A percentile compares a stretch with the other conserved stretches of the same genome.
Conservation (phyloP, 2,329 filamentous ascomycete species). For the Coniochaeta sp. region DNA sequence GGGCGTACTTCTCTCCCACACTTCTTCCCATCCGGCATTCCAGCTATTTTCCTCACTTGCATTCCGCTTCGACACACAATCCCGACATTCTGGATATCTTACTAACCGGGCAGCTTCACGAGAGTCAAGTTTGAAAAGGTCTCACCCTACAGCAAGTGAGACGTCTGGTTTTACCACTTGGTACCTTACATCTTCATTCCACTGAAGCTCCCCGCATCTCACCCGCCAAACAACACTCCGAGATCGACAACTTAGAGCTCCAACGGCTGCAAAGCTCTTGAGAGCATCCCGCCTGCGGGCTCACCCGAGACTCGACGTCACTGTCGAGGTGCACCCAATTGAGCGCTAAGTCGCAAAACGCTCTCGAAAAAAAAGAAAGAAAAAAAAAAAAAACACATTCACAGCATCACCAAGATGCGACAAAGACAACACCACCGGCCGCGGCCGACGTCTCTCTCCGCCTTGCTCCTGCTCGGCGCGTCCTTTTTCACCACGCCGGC, state of each 20-base stretch:
- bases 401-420: slow-evolving; percentile 21
- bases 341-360: background rate
- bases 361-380: background rate
- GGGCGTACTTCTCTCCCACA: slow-evolving; percentile 8
- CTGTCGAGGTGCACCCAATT: background rate
- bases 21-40: background rate
- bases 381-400: background rate
- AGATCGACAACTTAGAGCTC: background rate
- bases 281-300: background rate
- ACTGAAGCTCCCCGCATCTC: background rate
- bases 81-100: background rate
- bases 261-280: background rate
- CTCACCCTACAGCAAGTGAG: background rate
- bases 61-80: background rate
- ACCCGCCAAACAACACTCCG: background rate
- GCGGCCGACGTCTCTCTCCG: slow-evolving; percentile 14
- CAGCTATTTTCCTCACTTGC: background rate
- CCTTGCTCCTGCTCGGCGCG: slow-evolving; percentile 25
- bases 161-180: background rate
- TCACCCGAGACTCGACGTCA: background rate
- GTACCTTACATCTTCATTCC: background rate
- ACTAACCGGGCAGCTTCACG: background rate
- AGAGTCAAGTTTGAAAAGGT: background rate
- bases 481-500: background rate
- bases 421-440: slow-evolving; percentile 16